phyloP scores from a whole-genome alignment of 805 yeast genomes.

The Alloascoidea hylecoeti region DNA sequence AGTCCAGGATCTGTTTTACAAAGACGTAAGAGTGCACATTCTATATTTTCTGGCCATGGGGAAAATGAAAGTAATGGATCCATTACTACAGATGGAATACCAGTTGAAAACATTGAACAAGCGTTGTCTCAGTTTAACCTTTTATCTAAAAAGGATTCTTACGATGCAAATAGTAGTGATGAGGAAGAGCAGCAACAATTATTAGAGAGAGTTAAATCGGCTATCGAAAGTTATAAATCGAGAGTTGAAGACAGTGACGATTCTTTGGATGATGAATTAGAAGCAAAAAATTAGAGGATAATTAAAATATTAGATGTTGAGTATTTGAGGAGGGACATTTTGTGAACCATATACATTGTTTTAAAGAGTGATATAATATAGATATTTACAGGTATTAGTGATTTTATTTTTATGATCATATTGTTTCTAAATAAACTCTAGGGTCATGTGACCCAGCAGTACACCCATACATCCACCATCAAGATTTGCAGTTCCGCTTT shows the following conservation, averaged over 20 bases:
- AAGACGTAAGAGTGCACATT: background rate
- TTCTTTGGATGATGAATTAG: conserved; percentile 42
- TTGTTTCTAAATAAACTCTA: too few relatives aligned
- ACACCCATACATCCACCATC: too few relatives aligned
- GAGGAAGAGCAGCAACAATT: background rate
- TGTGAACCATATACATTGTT: too few relatives aligned
- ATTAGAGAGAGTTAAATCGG: background rate
- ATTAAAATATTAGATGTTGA: too few relatives aligned
- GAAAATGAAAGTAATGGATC: conserved; percentile 12
- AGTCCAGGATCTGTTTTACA: background rate
- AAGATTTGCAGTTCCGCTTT: too few relatives aligned
- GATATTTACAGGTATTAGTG: too few relatives aligned
- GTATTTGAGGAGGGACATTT: too few relatives aligned
- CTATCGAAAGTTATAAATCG: background rate
- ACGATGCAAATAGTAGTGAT: background rate
- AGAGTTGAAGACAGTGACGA: conserved; percentile 18
- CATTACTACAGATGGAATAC: background rate
- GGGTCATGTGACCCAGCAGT: too few relatives aligned
- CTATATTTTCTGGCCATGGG: conserved; percentile 9
- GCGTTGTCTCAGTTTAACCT: too few relatives aligned
- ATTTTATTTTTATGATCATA: too few relatives aligned
- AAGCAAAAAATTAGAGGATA: too few relatives aligned
- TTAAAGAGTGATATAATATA: too few relatives aligned
- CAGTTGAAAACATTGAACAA: background rate
- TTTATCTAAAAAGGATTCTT: background rate